phyloP scores from a whole-genome alignment of 345 rosid species.

The Trapa bicornis region DNA sequence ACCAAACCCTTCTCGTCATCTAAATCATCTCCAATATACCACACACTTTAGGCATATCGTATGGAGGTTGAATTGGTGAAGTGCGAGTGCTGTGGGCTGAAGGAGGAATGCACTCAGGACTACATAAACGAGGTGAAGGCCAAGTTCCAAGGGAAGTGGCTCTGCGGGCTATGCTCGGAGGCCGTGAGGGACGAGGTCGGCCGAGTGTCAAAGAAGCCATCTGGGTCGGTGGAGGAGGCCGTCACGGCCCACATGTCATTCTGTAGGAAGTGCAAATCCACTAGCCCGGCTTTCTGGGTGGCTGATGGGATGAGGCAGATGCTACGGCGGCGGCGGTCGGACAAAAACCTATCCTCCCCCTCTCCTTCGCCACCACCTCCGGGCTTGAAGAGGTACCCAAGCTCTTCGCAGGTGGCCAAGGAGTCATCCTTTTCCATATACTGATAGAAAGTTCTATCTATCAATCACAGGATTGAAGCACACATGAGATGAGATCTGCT shows the following conservation, averaged over 20 bases:
- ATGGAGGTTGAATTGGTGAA: constrained; percentile 88
- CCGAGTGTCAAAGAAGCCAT: constrained; percentile 28
- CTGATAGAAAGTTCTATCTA: constrained; percentile 7
- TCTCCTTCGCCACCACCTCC: constrained; percentile 29
- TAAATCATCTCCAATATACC: background rate
- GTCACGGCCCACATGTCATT: constrained; percentile 87
- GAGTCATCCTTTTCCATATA: constrained; percentile 15
- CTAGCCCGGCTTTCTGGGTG: constrained; percentile 69
- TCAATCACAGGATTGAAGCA: background rate
- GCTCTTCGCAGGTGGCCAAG: constrained; percentile 15
- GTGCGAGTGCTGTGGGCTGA: constrained; percentile 85
- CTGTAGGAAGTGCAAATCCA: constrained; percentile 65
- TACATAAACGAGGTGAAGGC: constrained; percentile 63
- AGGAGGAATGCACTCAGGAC: constrained; percentile 82
- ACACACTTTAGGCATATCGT: background rate
- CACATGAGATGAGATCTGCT: too few relatives aligned
- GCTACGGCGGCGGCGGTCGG: constrained; percentile 64
- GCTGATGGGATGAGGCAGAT: constrained; percentile 96
- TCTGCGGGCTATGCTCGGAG: constrained; percentile 92
- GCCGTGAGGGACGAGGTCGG: constrained; percentile 69
- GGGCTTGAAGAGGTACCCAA: constrained; percentile 52
- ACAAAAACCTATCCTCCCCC: constrained; percentile 20
- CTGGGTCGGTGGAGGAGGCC: constrained; percentile 54
- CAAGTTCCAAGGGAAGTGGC: constrained; percentile 82
- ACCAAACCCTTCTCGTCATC: background rate